These are phyloP conservation scores for Helichrysum umbraculigerum DNA, from an alignment of 129 eudicot genomes.

Conservation along the genomic window DNA sequence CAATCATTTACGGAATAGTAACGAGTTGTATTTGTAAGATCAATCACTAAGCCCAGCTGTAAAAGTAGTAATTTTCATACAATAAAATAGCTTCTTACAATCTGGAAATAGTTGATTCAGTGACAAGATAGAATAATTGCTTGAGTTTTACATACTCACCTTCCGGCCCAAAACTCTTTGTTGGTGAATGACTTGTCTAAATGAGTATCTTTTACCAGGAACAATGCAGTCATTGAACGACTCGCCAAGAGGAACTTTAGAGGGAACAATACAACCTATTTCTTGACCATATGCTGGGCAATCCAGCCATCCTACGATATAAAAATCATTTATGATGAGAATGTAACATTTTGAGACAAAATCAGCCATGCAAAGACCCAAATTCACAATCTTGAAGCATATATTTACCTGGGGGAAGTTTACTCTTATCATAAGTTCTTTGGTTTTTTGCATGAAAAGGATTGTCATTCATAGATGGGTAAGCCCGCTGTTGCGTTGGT, in stretches of 20 bases:
- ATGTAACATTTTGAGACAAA: not conserved
- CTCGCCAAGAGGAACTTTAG: slow-evolving; percentile 96
- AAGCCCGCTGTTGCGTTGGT: slow-evolving; percentile 50
- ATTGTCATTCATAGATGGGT: slow-evolving; percentile 51
- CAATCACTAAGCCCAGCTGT: slow-evolving; percentile 95
- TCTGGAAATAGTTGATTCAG: not conserved
- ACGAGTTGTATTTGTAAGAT: slow-evolving; percentile 94
- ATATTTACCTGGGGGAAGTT: slow-evolving; percentile 84
- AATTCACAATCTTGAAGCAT: not conserved
- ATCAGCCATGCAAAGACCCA: slow-evolving; percentile 20
- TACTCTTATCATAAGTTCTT: slow-evolving; percentile 60
- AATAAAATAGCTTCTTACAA: slow-evolving; percentile 1
- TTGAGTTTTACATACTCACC: slow-evolving; percentile 39
- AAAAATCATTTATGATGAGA: not conserved
- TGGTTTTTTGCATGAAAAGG: slow-evolving; percentile 55
- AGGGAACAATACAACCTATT: slow-evolving; percentile 76
- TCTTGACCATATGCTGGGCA: slow-evolving; percentile 89
- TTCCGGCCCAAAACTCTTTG: slow-evolving; percentile 78
- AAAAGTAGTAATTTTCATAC: slow-evolving; percentile 16
- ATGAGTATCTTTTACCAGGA: slow-evolving; percentile 98
- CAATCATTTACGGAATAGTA: slow-evolving; percentile 70
- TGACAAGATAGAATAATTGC: not conserved
- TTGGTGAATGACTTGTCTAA: slow-evolving; percentile 89
- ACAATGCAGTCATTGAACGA: slow-evolving; percentile 68
- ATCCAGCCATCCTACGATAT: slow-evolving; percentile 86